Base-by-base conservation (phyloP, 2,329 filamentous ascomycete species). In the Ciborinia camelliae region DNA sequence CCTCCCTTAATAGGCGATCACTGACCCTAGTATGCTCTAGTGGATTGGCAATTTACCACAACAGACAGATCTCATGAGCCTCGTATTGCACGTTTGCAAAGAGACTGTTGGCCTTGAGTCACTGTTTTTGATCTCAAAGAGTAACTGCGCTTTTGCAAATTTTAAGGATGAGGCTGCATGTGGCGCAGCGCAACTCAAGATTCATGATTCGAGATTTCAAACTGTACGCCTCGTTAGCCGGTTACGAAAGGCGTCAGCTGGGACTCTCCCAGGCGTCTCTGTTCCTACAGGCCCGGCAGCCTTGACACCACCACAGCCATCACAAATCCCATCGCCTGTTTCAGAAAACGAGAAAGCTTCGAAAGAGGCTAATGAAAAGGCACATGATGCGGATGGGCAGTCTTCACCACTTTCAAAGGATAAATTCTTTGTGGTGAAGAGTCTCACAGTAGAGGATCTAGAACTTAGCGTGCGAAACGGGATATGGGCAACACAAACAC, bases 91-190 rank as follows among this genome's bases (percentile, higher is more conserved):
- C 75, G 95, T 97, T 65, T 96, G 86, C 68, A 89, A 93, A 69
- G 88, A 91, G 0, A 84, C 82, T 0, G 85, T 81, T 50, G 84
- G 92, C 1, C 86, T 98, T 28, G 90, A 97, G 75, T 97, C 92
- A 54, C 80, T 98, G 0, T 97, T 98, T 70, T 80, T 98, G 43
- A 98, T 98, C 48, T 94, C 93, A 0, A 97, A 97, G 76, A 97
- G 93, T 75, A 97, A 97, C 74, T 98, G 94, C 73, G 94, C 93
- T 0, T 98, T 98, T 79, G 92, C 96, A 69, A 98, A 98, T 74
- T 98, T 96, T 76, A 90, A 88, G 68, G 90, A 91, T 59, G 92
- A 97, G 72, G 79, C 81, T 3, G 86, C 87, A 6, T 97, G 92
- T 74, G 79, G 84, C 8, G 82, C 85, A 10, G 94, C 94, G 0